Evolutionary conservation across 768 basidiomycete species (phyloP).

Genomic region (Candolleomyces eurysporus): DNA sequence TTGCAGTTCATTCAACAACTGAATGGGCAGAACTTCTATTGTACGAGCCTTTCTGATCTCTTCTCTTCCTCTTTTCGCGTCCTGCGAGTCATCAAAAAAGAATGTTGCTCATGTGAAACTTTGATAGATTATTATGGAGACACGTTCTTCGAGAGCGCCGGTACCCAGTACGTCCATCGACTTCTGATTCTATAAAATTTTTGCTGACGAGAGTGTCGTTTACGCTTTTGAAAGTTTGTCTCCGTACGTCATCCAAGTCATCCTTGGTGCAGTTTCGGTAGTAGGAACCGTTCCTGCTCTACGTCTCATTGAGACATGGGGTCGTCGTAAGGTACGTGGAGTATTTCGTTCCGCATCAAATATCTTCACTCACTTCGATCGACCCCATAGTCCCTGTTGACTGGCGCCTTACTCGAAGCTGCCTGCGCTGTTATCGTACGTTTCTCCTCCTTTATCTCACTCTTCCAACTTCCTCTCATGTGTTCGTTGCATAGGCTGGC

Average conservation of each 20-base stretch:
- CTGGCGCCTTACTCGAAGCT: slow-evolving; percentile 60
- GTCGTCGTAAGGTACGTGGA: slow-evolving; percentile 56
- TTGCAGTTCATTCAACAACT: slow-evolving; percentile 79
- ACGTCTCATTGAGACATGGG: slow-evolving; percentile 70
- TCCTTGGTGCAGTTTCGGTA: slow-evolving; percentile 74
- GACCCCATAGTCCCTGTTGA: slow-evolving; percentile 53
- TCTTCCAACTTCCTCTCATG: not conserved
- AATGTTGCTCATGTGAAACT: not conserved
- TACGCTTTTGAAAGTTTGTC: slow-evolving; percentile 37
- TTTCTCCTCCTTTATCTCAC: not conserved
- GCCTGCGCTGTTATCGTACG: slow-evolving; percentile 60
- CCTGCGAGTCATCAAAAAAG: not conserved
- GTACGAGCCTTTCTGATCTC: slow-evolving; percentile 25
- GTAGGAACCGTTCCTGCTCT: slow-evolving; percentile 70
- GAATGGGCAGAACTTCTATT: slow-evolving; percentile 81
- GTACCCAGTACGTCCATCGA: slow-evolving; percentile 46
- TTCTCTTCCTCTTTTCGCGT: slow-evolving; percentile 15
- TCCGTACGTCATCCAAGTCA: slow-evolving; percentile 73
- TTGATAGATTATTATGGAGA: slow-evolving; percentile 73
- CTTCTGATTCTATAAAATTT: not conserved
- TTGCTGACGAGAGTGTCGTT: not conserved
- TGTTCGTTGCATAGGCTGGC: slow-evolving; percentile 44
- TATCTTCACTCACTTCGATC: not conserved
- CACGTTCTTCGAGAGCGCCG: slow-evolving; percentile 75
- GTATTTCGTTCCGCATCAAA: not conserved